Percentiles rank a stretch among this genome's conserved stretches.
These are phyloP conservation scores for Stromatinia cepivora DNA, from an alignment of 2,329 filamentous ascomycete species.

Conservation along the genomic window DNA sequence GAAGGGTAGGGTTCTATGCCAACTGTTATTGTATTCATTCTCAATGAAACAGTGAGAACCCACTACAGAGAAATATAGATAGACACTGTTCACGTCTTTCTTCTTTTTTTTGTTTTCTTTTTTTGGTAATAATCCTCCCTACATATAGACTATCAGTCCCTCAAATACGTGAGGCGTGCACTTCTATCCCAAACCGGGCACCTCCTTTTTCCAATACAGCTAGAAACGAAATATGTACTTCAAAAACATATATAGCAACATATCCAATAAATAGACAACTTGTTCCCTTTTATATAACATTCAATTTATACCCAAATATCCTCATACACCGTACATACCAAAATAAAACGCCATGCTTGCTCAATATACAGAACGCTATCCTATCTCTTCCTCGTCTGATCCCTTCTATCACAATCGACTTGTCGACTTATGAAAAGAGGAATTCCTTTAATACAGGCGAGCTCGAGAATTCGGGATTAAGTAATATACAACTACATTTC, in stretches of 20 bases:
- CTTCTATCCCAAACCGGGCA: neutral
- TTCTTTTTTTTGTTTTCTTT: too few relatives aligned
- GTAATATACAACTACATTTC: conserved; percentile 70
- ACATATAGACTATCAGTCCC: too few relatives aligned
- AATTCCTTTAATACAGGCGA: conserved; percentile 92
- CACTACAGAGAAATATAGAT: too few relatives aligned
- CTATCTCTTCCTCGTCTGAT: neutral
- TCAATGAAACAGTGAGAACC: too few relatives aligned
- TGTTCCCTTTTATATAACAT: neutral
- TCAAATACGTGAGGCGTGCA: neutral
- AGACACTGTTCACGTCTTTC: too few relatives aligned
- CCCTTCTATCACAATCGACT: neutral
- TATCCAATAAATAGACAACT: too few relatives aligned
- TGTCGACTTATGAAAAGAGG: conserved; percentile 47
- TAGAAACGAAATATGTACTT: neutral
- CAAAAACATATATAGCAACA: neutral
- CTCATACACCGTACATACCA: neutral
- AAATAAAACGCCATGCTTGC: neutral
- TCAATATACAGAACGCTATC: conserved; percentile 1
- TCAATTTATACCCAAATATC: neutral
- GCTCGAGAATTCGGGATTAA: conserved; percentile 91
- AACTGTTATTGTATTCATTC: too few relatives aligned
- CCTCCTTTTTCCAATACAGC: neutral
- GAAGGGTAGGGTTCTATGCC: too few relatives aligned
- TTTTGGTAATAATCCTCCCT: too few relatives aligned